Evolutionary conservation across 2,329 filamentous ascomycete species (phyloP).

Genomic region (Colletotrichum cereale): DNA sequence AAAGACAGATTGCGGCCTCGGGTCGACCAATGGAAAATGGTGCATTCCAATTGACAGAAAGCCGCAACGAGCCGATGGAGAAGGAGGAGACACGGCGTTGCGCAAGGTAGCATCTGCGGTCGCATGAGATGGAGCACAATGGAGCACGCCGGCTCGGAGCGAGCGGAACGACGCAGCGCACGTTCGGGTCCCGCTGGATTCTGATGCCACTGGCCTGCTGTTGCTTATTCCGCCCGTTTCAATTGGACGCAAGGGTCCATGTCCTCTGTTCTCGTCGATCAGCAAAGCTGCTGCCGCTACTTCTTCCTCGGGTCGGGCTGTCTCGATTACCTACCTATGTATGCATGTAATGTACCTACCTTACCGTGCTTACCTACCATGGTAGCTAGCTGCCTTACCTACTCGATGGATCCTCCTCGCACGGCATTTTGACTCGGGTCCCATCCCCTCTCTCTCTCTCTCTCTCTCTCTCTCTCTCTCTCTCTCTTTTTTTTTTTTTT

Average conservation of each 20-base stretch:
- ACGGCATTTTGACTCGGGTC: conserved; percentile 27
- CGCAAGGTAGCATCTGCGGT: background rate
- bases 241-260: conserved; percentile 21
- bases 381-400: too few relatives aligned
- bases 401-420: conserved; percentile 24
- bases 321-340: background rate
- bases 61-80: background rate
- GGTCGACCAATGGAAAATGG: background rate
- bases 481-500: background rate
- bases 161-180: conserved; percentile 9
- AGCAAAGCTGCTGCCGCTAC: background rate
- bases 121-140: background rate
- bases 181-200: background rate
- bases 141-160: conserved; percentile 26
- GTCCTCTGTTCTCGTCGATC: background rate
- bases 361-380: background rate
- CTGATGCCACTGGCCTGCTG: conserved; percentile 12
- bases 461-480: background rate
- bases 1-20: background rate
- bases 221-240: conserved; percentile 30
- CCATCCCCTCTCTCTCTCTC: background rate
- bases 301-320: background rate
- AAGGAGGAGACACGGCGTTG: background rate
- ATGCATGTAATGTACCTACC: too few relatives aligned
- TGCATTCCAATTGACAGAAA: background rate